A percentile compares a stretch with the other conserved stretches of the same genome.
Conservation (phyloP, 345 rosid genomes). For the Ricinus communis region DNA sequence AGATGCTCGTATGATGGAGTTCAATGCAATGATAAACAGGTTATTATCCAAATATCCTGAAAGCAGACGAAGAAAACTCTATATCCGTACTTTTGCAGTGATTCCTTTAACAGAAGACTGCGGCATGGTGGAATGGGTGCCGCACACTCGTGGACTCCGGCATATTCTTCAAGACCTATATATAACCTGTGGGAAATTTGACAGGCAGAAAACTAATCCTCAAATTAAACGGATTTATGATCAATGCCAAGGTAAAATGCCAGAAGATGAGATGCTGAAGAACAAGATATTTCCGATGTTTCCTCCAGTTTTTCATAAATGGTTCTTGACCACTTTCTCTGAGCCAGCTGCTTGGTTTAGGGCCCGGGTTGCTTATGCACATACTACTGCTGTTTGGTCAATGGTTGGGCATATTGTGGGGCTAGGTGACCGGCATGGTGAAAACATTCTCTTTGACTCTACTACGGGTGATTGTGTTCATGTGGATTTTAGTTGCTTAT, state of each 20-base stretch:
- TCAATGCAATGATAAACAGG: constrained; percentile 93
- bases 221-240: constrained; percentile 84
- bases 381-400: constrained; percentile 98
- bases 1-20: constrained; percentile 99
- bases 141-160: constrained; percentile 91
- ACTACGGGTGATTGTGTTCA: constrained; percentile 99
- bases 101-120: constrained; percentile 97
- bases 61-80: constrained; percentile 90
- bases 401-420: constrained; percentile 99
- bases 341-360: constrained; percentile 99
- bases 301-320: constrained; percentile 91
- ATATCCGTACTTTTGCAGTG: constrained; percentile 92
- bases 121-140: constrained; percentile 99
- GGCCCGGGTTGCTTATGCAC: constrained; percentile 94
- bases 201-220: constrained; percentile 90
- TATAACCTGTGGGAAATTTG: constrained; percentile 74
- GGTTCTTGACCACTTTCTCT: constrained; percentile 93
- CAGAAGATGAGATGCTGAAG: constrained; percentile 90
- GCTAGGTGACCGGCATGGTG: constrained; percentile 96
- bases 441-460: constrained; percentile 96
- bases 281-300: constrained; percentile 90
- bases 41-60: constrained; percentile 89
- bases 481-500: constrained; percentile 96
- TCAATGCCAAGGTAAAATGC: constrained; percentile 73
- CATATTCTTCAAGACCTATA: constrained; percentile 91